Evolutionary conservation across 1,139 yeast species (phyloP), one percentile per base, ranked within the genome.

Genomic region (Eremothecium gossypii): DNA sequence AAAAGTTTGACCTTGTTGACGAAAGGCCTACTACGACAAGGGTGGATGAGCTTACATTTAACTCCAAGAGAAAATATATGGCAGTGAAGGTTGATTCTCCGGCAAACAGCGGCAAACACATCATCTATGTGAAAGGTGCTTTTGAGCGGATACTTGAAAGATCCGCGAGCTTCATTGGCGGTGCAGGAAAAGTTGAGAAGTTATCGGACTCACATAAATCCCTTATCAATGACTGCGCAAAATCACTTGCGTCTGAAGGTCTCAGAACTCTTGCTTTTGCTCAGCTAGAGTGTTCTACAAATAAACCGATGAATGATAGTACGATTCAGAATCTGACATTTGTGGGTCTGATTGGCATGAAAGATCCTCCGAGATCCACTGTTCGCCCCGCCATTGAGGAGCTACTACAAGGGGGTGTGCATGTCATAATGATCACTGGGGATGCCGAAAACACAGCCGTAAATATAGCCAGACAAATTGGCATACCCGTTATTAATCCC

Each of bases 371-470:
- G 43, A 76, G 97, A 57, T 81, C 89, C 8, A 79, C 82, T 47
- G 96, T 87, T 5, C 73, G 76, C 41, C 68, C 71, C 44, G 80
- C 95, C 1, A 75, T 91, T 47, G 74, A 83, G 12, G 69, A 77
- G 49, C 71, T 91, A 47, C 73, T 86, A 71, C 79, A 79, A 56
- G 95, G 96, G 48, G 96, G 97, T 41, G 97, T 91, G 33, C 94
- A 86, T 59, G 87, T 91, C 11, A 83, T 91, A 41, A 91, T 91
- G 97, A 89, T 91, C 52, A 91, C 98, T 13, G 98, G 98, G 52
- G 98, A 91, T 63, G 76, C 89, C 37, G 96, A 89, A 51, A 77
- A 83, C 8, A 91, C 98, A n/a, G 98, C 97, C 3, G 66, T 74
- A 12, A 81, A 85, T 49, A 87, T 93, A 61, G 98, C 96, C 3